phyloP scores from a whole-genome alignment of 257 asterid genomes.

The Agastache rugosa region DNA sequence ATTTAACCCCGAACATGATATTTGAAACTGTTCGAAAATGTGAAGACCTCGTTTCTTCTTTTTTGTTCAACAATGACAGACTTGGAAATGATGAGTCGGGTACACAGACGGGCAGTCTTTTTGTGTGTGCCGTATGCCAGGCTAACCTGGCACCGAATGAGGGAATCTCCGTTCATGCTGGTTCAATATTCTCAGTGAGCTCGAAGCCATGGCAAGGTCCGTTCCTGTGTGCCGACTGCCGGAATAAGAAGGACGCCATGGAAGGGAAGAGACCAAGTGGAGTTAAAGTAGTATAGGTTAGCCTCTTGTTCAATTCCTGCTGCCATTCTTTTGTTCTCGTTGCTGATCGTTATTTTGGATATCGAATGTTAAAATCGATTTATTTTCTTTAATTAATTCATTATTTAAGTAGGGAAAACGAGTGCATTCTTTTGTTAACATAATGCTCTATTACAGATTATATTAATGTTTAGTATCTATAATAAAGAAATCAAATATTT shows the following conservation, averaged over 20 bases:
- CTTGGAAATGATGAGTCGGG: slow-evolving; percentile 60
- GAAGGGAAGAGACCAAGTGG: slow-evolving; percentile 57
- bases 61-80: slow-evolving; percentile 44
- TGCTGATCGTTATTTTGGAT: neutral
- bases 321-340: neutral
- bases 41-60: neutral
- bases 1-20: neutral
- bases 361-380: slow-evolving; percentile 20
- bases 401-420: slow-evolving; percentile 20
- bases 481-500: neutral
- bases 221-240: slow-evolving; percentile 76
- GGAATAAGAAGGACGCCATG: slow-evolving; percentile 85
- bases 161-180: slow-evolving; percentile 86
- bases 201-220: slow-evolving; percentile 94
- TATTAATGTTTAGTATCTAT: neutral
- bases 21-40: neutral
- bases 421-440: slow-evolving; percentile 34
- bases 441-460: neutral
- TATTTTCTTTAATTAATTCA: slow-evolving; percentile 10
- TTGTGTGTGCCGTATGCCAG: slow-evolving; percentile 78
- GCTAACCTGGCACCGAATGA: slow-evolving; percentile 71
- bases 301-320: neutral
- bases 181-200: slow-evolving; percentile 71
- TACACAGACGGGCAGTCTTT: slow-evolving; percentile 51
- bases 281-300: slow-evolving; percentile 38